phyloP scores from a whole-genome alignment of 139 green algal species.

The Tetradesmus lagerheimii region DNA sequence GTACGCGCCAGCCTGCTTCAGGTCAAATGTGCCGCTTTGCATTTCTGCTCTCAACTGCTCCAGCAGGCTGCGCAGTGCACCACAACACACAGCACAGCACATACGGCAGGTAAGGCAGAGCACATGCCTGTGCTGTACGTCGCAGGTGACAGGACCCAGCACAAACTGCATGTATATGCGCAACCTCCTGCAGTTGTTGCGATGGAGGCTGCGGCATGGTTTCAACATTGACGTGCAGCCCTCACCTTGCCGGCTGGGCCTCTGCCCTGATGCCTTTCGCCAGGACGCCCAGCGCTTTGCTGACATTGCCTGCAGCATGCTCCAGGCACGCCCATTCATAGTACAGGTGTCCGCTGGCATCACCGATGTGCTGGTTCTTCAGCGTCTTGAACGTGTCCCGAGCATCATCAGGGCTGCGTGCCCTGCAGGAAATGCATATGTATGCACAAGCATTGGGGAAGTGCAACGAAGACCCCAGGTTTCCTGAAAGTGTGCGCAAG shows the following conservation, averaged over 20 bases:
- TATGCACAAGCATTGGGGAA: not conserved
- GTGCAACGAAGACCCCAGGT: no score
- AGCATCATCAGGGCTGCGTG: constrained; percentile 75
- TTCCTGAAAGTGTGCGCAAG: no score
- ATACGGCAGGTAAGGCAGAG: not conserved
- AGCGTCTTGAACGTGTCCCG: constrained; percentile 91
- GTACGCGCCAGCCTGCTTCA: constrained; percentile 14
- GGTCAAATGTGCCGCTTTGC: constrained; percentile 51
- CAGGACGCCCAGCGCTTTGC: constrained; percentile 70
- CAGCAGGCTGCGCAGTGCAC: constrained; percentile 57
- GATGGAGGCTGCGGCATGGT: no score
- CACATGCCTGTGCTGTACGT: not conserved
- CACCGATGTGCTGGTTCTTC: constrained; percentile 80
- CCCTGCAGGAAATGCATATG: not conserved
- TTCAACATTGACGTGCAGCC: not conserved
- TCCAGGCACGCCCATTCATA: constrained; percentile 86
- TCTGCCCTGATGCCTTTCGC: constrained; percentile 70
- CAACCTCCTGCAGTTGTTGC: not conserved
- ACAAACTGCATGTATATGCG: not conserved
- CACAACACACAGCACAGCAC: not conserved
- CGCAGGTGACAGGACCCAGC: not conserved
- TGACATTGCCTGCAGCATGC: constrained; percentile 62
- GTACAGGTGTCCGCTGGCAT: constrained; percentile 71
- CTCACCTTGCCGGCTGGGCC: constrained; percentile 67
- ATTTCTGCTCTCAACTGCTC: constrained; percentile 60